phyloP scores from a whole-genome alignment of 208 protist species.

The Tritrichomonas musculus region DNA sequence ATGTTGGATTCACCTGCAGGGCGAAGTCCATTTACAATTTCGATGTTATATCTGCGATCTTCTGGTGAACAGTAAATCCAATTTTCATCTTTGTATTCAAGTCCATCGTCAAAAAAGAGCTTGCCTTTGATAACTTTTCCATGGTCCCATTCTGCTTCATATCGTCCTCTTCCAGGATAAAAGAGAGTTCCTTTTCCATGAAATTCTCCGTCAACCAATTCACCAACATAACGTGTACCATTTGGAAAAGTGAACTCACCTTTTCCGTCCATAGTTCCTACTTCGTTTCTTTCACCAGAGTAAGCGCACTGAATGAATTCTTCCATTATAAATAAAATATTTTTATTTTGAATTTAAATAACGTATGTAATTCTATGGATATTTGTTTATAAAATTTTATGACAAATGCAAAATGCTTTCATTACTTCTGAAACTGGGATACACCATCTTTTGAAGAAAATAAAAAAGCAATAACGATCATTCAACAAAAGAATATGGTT shows the following conservation, averaged over 20 bases:
- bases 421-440: no score
- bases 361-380: no score
- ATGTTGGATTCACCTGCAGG: neutral
- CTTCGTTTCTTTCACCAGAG: neutral
- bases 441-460: no score
- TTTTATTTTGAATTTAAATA: no score
- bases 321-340: neutral
- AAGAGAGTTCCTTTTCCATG: slow-evolving; percentile 11
- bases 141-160: slow-evolving; percentile 29
- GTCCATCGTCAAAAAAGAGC: slow-evolving; percentile 9
- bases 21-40: neutral
- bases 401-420: no score
- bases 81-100: neutral
- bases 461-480: no score
- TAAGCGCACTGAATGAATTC: slow-evolving; percentile 23
- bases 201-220: slow-evolving; percentile 17
- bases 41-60: neutral
- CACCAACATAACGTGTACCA: slow-evolving; percentile 25
- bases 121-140: neutral
- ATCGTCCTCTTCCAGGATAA: neutral
- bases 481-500: no score
- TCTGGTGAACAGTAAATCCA: slow-evolving; percentile 10
- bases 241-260: slow-evolving; percentile 30
- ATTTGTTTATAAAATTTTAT: no score
- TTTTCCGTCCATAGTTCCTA: slow-evolving; percentile 30